Evolutionary conservation across 1,284 basidiomycete genomes (phyloP).

Genomic region (Fistulinella cinereoalba): DNA sequence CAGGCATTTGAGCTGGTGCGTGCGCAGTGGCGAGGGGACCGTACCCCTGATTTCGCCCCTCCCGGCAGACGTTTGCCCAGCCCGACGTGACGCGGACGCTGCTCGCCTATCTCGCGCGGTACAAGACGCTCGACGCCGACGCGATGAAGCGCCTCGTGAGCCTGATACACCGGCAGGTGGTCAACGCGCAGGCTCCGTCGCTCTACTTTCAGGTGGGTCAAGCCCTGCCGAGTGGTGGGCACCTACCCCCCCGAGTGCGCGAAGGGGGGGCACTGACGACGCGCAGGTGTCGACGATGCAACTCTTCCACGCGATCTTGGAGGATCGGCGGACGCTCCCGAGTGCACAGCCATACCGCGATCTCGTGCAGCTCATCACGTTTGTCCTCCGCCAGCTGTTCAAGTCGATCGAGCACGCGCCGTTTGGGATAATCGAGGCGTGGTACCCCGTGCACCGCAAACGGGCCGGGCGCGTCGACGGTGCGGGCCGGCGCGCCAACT

Average conservation of each 20-base stretch:
- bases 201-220: conserved; percentile 83
- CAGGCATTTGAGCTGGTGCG: conserved; percentile 83
- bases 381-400: conserved; percentile 87
- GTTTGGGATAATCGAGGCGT: conserved; percentile 83
- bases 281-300: conserved; percentile 85
- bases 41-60: too few relatives aligned
- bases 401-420: conserved; percentile 79
- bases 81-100: conserved; percentile 81
- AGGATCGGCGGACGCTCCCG: conserved; percentile 73
- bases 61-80: conserved; percentile 74
- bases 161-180: conserved; percentile 84
- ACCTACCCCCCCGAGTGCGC: too few relatives aligned
- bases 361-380: conserved; percentile 78
- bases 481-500: too few relatives aligned
- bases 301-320: conserved; percentile 81
- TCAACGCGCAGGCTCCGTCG: conserved; percentile 86
- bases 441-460: conserved; percentile 86
- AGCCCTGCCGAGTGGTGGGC: too few relatives aligned
- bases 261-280: too few relatives aligned
- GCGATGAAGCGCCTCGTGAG: conserved; percentile 84
- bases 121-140: conserved; percentile 79
- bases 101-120: conserved; percentile 75
- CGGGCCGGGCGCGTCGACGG: too few relatives aligned
- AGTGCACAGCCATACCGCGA: conserved; percentile 79
- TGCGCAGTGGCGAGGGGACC: too few relatives aligned